Evolutionary conservation across 2,329 filamentous ascomycete genomes (phyloP).

Genomic region (Neoascochyta sp.): DNA sequence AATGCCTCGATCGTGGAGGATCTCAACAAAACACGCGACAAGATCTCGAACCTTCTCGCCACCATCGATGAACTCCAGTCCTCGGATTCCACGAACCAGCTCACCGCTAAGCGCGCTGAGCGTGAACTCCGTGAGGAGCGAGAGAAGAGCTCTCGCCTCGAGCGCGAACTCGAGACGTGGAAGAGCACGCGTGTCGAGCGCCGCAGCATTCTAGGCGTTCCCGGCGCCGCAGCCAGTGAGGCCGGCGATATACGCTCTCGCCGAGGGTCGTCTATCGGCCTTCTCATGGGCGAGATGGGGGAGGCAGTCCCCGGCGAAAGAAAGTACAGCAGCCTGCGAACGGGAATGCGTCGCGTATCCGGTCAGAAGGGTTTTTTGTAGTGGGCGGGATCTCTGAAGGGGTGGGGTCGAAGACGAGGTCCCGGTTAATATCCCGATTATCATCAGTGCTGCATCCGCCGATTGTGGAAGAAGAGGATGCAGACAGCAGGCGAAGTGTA

Average conservation of each 20-base stretch:
- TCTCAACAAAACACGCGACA: constrained; percentile 79
- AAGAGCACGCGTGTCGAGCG: constrained; percentile 67
- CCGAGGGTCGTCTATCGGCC: constrained; percentile 43
- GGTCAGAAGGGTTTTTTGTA: constrained; percentile 52
- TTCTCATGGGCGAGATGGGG: constrained; percentile 37
- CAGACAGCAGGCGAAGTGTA: constrained; percentile 5
- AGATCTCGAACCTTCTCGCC: constrained; percentile 80
- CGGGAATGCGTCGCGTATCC: constrained; percentile 42
- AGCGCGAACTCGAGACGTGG: constrained; percentile 81
- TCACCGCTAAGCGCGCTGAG: constrained; percentile 79
- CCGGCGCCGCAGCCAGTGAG: constrained; percentile 40
- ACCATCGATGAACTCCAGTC: constrained; percentile 93
- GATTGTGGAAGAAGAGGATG: constrained; percentile 27
- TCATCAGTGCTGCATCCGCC: constrained; percentile 26
- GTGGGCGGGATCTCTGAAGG: constrained; percentile 31
- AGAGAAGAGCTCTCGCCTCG: constrained; percentile 76
- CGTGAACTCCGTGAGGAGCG: constrained; percentile 84
- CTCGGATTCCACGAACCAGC: constrained; percentile 75
- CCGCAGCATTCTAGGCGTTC: constrained; percentile 33
- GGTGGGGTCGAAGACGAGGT: constrained; percentile 26
- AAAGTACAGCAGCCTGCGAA: constrained; percentile 32
- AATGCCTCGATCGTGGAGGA: constrained; percentile 79
- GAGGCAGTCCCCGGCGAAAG: constrained; percentile 28
- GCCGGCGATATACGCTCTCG: constrained; percentile 42
- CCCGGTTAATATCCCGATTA: constrained; percentile 23